A percentile compares a stretch with the other conserved stretches of the same genome.
Conservation (phyloP, 805 yeast genomes). For the Hemisphaericaspora nanyangensis region DNA sequence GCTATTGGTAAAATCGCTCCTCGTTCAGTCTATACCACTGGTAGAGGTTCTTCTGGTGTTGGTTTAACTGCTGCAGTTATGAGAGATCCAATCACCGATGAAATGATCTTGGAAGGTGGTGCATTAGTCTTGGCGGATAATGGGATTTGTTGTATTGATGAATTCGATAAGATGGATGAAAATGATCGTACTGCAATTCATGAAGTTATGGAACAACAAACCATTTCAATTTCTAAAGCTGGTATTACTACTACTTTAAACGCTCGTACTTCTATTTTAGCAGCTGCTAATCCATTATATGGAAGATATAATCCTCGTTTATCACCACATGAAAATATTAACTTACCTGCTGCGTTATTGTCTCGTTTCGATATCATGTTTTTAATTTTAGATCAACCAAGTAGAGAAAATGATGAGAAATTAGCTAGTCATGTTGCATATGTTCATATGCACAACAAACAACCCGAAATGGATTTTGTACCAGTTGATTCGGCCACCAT, state of each 20-base stretch:
- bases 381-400: conserved; percentile 80
- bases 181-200: conserved; percentile 95
- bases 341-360: conserved; percentile 91
- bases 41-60: conserved; percentile 98
- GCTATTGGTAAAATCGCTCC: conserved; percentile 92
- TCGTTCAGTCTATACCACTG: conserved; percentile 95
- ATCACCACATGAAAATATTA: conserved; percentile 92
- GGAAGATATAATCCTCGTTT: conserved; percentile 90
- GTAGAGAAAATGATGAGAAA: conserved; percentile 72
- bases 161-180: conserved; percentile 98
- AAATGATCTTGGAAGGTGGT: conserved; percentile 97
- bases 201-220: conserved; percentile 99
- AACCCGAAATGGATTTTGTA: conserved; percentile 71
- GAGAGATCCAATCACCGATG: conserved; percentile 99
- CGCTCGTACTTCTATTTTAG: conserved; percentile 91
- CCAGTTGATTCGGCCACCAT: conserved; percentile 78
- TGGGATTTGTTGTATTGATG: conserved; percentile 98
- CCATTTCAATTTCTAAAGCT: conserved; percentile 94
- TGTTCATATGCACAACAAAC: conserved; percentile 90
- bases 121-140: conserved; percentile 95
- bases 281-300: conserved; percentile 97
- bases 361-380: conserved; percentile 93
- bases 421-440: conserved; percentile 92
- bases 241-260: conserved; percentile 95
- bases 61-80: conserved; percentile 98